Conservation (phyloP, 225 moss, liverwort and hornwort species). For the Sphagnum tenellum region DNA sequence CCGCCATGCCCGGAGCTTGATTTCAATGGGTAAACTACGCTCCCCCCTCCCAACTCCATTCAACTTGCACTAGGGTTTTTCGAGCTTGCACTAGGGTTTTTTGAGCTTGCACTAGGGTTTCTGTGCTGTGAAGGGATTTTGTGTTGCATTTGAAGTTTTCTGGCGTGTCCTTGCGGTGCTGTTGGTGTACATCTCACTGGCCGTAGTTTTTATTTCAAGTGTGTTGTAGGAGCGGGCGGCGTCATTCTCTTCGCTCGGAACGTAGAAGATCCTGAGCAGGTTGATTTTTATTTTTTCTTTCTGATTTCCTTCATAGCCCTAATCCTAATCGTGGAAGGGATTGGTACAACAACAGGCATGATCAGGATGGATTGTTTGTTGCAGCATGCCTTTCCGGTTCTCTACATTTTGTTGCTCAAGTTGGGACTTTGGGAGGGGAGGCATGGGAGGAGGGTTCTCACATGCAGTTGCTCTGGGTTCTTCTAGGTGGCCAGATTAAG, state of each 20-base stretch:
- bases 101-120: background rate
- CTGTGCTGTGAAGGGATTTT: too few relatives aligned
- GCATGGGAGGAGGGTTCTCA: background rate
- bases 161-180: too few relatives aligned
- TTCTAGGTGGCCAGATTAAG: constrained; percentile 38
- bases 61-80: background rate
- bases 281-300: background rate
- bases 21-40: constrained; percentile 39
- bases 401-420: background rate
- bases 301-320: background rate
- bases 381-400: background rate
- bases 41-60: background rate
- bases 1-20: constrained; percentile 48
- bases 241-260: constrained; percentile 65
- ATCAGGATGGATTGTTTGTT: background rate
- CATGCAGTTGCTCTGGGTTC: background rate
- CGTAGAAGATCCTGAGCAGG: constrained; percentile 63
- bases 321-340: too few relatives aligned
- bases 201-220: background rate
- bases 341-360: too few relatives aligned
- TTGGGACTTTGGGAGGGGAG: background rate
- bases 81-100: background rate
- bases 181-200: background rate
- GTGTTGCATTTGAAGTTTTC: too few relatives aligned
- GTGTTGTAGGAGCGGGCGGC: constrained; percentile 58